A percentile compares a stretch with the other conserved stretches of the same genome.
Conservation (phyloP, 2,329 filamentous ascomycete genomes). For the Nemania sp. region DNA sequence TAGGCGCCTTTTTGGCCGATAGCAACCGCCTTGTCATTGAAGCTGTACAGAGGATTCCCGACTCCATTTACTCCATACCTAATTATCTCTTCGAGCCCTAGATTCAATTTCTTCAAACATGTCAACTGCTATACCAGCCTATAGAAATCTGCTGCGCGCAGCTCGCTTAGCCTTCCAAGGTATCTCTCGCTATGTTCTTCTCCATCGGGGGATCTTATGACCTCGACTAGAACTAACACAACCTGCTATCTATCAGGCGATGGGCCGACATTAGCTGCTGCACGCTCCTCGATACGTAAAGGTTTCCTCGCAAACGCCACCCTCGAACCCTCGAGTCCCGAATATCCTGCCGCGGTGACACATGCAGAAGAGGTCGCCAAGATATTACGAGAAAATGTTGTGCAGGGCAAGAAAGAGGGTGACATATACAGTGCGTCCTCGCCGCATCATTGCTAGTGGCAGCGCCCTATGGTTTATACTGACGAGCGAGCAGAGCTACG, state of each 20-base stretch:
- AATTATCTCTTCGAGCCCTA: background rate
- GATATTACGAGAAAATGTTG: slow-evolving; percentile 80
- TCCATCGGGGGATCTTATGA: too few species aligned
- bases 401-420: slow-evolving; percentile 70
- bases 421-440: slow-evolving; percentile 62
- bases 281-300: slow-evolving; percentile 70
- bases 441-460: background rate
- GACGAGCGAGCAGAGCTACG: slow-evolving; percentile 64
- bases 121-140: slow-evolving; percentile 64
- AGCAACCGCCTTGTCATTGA: background rate
- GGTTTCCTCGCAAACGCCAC: slow-evolving; percentile 71
- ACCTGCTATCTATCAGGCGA: slow-evolving; percentile 66
- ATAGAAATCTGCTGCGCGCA: slow-evolving; percentile 79
- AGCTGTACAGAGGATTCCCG: background rate
- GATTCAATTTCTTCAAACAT: slow-evolving; percentile 6
- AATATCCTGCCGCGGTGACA: slow-evolving; percentile 66
- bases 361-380: slow-evolving; percentile 82
- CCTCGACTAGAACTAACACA: background rate
- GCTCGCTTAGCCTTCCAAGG: slow-evolving; percentile 82
- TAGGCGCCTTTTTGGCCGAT: too few species aligned
- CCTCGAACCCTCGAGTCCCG: slow-evolving; percentile 60
- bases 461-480: slow-evolving; percentile 1
- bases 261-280: slow-evolving; percentile 65
- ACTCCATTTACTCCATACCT: background rate
- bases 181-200: slow-evolving; percentile 43